Evolutionary conservation across 352 stramenopile genomes (phyloP).

Genomic region (Globisporangium ultimum): DNA sequence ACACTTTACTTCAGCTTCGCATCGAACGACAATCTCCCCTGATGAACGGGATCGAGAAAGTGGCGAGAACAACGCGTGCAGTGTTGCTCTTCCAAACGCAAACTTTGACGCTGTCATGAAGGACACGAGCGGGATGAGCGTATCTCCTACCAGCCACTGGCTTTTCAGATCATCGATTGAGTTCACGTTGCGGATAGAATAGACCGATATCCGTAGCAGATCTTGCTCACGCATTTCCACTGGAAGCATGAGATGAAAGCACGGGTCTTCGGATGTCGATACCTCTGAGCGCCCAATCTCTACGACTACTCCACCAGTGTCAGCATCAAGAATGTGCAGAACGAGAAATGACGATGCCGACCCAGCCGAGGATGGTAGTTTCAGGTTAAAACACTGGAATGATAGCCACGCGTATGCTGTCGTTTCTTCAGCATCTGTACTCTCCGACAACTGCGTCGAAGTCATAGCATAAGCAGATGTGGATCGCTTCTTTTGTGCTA

Average conservation of each 20-base stretch:
- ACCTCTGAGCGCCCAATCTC: constrained; percentile 79
- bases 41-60: constrained; percentile 58
- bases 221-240: constrained; percentile 53
- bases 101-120: constrained; percentile 34
- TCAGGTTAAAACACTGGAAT: constrained; percentile 83
- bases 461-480: constrained; percentile 7
- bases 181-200: constrained; percentile 55
- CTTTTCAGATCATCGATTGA: constrained; percentile 58
- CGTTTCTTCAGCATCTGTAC: neutral
- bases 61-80: constrained; percentile 64
- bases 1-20: constrained; percentile 59
- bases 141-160: constrained; percentile 74
- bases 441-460: neutral
- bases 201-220: constrained; percentile 63
- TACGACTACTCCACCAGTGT: constrained; percentile 31
- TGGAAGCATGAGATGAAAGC: constrained; percentile 73
- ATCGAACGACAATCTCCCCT: constrained; percentile 75
- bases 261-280: constrained; percentile 64
- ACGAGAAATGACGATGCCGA: constrained; percentile 63
- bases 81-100: constrained; percentile 26
- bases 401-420: constrained; percentile 63
- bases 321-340: constrained; percentile 48
- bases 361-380: constrained; percentile 47
- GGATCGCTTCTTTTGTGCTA: constrained; percentile 14
- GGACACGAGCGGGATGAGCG: constrained; percentile 43